A percentile compares a stretch with the other conserved stretches of the same genome.
Conservation (phyloP, 2,329 filamentous ascomycete genomes). For the Aspergillus sp. region DNA sequence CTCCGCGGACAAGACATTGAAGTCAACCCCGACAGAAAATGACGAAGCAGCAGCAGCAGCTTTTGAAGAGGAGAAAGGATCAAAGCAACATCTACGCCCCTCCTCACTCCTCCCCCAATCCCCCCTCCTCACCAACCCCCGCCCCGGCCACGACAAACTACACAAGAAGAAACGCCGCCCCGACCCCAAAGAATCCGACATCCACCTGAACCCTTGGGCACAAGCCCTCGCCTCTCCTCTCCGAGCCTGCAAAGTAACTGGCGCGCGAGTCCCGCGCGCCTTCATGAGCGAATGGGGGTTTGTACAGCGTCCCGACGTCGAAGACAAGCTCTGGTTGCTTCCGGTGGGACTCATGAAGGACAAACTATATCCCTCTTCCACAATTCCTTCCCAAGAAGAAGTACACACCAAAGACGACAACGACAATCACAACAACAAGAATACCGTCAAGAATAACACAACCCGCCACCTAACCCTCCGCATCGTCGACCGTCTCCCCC, state of each 20-base stretch:
- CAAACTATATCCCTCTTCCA: conserved; percentile 13
- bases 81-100: conserved; percentile 16
- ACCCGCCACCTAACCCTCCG: conserved; percentile 26
- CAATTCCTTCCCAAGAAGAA: too few species aligned
- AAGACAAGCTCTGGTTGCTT: conserved; percentile 34
- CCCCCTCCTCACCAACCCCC: conserved; percentile 32
- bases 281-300: conserved; percentile 41
- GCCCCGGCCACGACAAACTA: conserved; percentile 19
- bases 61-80: too few species aligned
- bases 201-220: conserved; percentile 46
- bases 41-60: too few species aligned
- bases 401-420: background rate
- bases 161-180: conserved; percentile 32
- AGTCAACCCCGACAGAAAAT: background rate
- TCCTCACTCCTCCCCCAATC: conserved; percentile 41
- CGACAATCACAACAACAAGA: background rate
- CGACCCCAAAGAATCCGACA: conserved; percentile 24
- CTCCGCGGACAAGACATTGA: conserved; percentile 10
- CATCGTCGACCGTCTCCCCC: conserved; percentile 30
- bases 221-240: conserved; percentile 40
- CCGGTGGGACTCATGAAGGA: conserved; percentile 36
- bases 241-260: conserved; percentile 37
- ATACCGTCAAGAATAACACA: background rate
- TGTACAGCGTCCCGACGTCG: conserved; percentile 29
- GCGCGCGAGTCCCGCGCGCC: conserved; percentile 34